Percentiles rank a stretch among this genome's conserved stretches.
Evolutionary conservation across 495 filamentous ascomycete species (phyloP).

Genomic region (Tuber indicum): DNA sequence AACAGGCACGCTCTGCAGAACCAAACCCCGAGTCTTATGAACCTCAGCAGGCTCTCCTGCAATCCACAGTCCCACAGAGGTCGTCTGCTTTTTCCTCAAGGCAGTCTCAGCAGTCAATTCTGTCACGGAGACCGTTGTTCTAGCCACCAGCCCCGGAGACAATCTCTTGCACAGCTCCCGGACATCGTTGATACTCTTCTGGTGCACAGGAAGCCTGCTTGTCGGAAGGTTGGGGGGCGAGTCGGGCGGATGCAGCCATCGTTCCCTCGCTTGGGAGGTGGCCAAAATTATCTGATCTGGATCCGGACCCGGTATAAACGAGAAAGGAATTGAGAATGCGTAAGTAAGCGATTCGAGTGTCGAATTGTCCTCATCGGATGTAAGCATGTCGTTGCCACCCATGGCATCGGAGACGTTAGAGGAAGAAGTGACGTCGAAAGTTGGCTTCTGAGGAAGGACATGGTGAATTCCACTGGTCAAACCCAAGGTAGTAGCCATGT

Average conservation of each 20-base stretch:
- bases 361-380: constrained; percentile 16
- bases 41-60: constrained; percentile 24
- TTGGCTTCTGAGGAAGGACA: constrained; percentile 43
- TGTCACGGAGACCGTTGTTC: constrained; percentile 73
- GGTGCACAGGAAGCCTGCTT: constrained; percentile 81
- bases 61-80: constrained; percentile 36
- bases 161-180: constrained; percentile 71
- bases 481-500: constrained; percentile 5
- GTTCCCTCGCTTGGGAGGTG: constrained; percentile 68
- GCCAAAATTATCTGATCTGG: constrained; percentile 86
- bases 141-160: constrained; percentile 54
- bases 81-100: constrained; percentile 29
- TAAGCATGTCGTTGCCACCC: constrained; percentile 1
- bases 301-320: constrained; percentile 83
- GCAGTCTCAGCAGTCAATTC: constrained; percentile 51
- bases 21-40: constrained; percentile 27
- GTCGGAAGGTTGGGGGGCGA: constrained; percentile 65
- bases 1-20: constrained; percentile 34
- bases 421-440: constrained; percentile 26
- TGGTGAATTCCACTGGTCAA: constrained; percentile 24
- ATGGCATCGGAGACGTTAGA: constrained; percentile 8
- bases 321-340: constrained; percentile 93
- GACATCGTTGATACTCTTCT: constrained; percentile 70
- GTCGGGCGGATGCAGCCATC: constrained; percentile 87
- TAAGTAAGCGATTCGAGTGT: constrained; percentile 47